These are phyloP conservation scores for Astrothelium macrocarpum DNA, from an alignment of 495 filamentous ascomycete genomes.

Conservation along the genomic window DNA sequence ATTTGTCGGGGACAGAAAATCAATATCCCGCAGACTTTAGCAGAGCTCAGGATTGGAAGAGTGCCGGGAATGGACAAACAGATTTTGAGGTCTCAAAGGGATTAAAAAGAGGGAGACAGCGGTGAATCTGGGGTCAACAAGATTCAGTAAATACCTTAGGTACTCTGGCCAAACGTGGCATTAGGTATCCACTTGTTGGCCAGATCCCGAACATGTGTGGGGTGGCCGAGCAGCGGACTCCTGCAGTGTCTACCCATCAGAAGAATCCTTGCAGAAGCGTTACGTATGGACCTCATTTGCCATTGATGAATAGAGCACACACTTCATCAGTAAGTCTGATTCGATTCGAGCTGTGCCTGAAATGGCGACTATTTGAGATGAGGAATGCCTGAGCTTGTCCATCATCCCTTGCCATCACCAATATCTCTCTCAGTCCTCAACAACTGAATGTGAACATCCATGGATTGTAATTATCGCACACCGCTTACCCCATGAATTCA, in stretches of 20 bases:
- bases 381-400: neutral
- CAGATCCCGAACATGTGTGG: neutral
- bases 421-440: neutral
- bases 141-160: neutral
- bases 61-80: neutral
- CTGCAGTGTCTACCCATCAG: neutral
- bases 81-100: neutral
- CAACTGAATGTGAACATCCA: neutral
- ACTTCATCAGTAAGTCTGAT: neutral
- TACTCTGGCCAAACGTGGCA: neutral
- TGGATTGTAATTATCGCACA: neutral
- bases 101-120: neutral
- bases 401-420: neutral
- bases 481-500: neutral
- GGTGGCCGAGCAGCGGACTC: neutral
- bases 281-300: no score
- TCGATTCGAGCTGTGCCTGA: neutral
- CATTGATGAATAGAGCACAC: no score
- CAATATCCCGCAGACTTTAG: neutral
- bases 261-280: neutral
- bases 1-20: neutral
- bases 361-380: neutral
- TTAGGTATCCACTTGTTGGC: conserved; percentile 1
- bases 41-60: neutral
- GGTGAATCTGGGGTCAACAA: neutral